Conservation (phyloP, 1,139 yeast species). For the Taphrina populina region DNA sequence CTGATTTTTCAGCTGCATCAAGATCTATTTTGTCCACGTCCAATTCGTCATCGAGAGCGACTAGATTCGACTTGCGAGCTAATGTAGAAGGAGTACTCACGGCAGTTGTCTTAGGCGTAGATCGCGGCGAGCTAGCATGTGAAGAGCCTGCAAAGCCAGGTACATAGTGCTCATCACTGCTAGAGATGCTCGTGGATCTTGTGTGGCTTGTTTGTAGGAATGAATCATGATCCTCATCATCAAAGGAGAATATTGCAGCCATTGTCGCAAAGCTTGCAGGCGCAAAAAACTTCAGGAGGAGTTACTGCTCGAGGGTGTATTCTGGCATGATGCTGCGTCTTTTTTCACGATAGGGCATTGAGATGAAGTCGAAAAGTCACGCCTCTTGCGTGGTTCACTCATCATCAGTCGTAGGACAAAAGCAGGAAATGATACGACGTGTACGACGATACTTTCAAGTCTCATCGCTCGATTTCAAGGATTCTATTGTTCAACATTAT, state of each 20-base stretch:
- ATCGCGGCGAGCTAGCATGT: slow-evolving; percentile 21
- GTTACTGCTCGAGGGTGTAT: too few species aligned
- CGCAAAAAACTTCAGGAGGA: too few species aligned
- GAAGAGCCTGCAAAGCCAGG: slow-evolving; percentile 34
- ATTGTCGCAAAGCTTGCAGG: too few species aligned
- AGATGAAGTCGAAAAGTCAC: too few species aligned
- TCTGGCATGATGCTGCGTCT: too few species aligned
- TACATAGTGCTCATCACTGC: slow-evolving; percentile 37
- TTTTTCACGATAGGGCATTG: too few species aligned
- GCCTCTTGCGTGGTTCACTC: too few species aligned
- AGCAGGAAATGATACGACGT: too few species aligned
- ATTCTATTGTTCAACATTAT: too few species aligned
- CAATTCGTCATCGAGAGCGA: slow-evolving; percentile 39
- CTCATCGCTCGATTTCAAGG: too few species aligned
- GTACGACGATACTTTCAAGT: too few species aligned
- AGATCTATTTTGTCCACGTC: slow-evolving; percentile 47
- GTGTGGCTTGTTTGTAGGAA: slow-evolving; percentile 1
- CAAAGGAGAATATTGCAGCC: slow-evolving; percentile 43
- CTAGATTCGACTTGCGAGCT: slow-evolving; percentile 34
- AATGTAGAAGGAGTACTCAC: slow-evolving; percentile 33
- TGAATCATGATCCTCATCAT: slow-evolving; percentile 39
- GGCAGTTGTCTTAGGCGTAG: slow-evolving; percentile 34
- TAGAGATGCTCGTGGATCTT: slow-evolving; percentile 14
- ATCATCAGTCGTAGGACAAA: too few species aligned
- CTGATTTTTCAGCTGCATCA: slow-evolving; percentile 47